Evolutionary conservation across 495 filamentous ascomycete genomes (phyloP).

Genomic region (Aspergillus olivimuriae): DNA sequence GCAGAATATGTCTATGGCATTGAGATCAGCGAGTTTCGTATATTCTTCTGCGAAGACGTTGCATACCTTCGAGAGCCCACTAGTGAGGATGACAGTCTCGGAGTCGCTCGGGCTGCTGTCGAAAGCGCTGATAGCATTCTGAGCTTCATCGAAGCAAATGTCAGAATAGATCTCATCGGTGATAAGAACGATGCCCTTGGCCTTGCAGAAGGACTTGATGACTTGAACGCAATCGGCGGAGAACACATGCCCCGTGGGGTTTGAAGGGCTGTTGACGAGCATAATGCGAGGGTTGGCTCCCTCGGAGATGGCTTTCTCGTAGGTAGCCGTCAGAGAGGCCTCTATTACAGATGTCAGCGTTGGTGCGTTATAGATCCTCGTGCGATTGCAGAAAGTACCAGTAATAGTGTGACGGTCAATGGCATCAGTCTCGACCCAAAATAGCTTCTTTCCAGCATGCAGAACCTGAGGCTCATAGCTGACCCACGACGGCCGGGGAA

Average conservation of each 20-base stretch:
- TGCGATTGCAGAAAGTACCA: not conserved
- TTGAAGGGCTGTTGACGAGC: conserved; percentile 2
- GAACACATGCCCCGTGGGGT: conserved; percentile 1
- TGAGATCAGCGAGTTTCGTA: not conserved
- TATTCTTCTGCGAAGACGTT: no score
- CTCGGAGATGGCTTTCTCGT: not conserved
- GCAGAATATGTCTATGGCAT: conserved; percentile 1
- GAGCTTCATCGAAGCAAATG: conserved; percentile 3
- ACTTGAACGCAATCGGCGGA: not conserved
- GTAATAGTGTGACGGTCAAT: conserved; percentile 1
- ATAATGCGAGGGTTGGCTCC: conserved; percentile 3
- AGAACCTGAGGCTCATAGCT: conserved; percentile 6
- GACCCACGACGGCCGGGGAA: conserved; percentile 6
- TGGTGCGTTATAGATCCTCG: not conserved
- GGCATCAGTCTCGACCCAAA: conserved; percentile 3
- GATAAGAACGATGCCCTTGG: conserved; percentile 1
- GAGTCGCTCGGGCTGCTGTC: conserved; percentile 1
- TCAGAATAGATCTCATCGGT: conserved; percentile 4
- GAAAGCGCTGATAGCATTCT: not conserved
- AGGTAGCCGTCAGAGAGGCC: not conserved
- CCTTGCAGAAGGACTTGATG: conserved; percentile 1
- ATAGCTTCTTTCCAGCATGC: conserved; percentile 4
- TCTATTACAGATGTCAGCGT: not conserved
- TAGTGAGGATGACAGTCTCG: not conserved
- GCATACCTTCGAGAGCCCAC: not conserved